A percentile compares a stretch with the other conserved stretches of the same genome.
phyloP scores from a whole-genome alignment of 148 eudicot genomes.

The Rhododendron ovatum region DNA sequence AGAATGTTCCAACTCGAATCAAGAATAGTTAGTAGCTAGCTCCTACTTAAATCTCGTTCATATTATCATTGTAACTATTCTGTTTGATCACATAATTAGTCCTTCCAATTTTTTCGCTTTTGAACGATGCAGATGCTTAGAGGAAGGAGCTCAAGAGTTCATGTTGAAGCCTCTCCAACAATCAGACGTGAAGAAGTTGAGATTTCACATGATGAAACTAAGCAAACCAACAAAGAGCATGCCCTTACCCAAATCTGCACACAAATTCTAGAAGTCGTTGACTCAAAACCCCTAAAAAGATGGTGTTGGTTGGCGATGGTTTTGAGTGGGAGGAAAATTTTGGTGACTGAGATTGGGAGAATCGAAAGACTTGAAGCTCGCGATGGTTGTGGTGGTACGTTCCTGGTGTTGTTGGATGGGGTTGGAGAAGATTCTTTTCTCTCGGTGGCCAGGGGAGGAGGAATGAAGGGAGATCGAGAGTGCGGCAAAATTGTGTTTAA shows the following conservation, averaged over 20 bases:
- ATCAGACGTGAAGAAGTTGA: conserved; percentile 24
- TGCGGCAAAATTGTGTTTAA: background rate
- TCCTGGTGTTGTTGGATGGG: background rate
- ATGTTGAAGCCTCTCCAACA: conserved; percentile 28
- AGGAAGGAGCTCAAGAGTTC: conserved; percentile 31
- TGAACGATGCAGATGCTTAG: conserved; percentile 17
- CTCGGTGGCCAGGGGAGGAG: background rate
- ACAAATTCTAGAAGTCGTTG: background rate
- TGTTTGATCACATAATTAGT: too few species aligned
- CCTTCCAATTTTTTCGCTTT: background rate
- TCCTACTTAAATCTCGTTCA: background rate
- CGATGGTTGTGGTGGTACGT: background rate
- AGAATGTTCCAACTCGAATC: conserved; percentile 26
- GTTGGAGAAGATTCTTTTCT: background rate
- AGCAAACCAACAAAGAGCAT: background rate
- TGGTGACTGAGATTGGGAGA: background rate
- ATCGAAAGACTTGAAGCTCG: background rate
- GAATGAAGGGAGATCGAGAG: background rate
- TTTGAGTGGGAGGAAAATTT: background rate
- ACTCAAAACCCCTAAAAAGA: background rate
- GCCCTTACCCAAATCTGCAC: background rate
- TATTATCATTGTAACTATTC: background rate
- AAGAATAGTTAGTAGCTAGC: conserved; percentile 15
- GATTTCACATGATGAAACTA: conserved; percentile 22
- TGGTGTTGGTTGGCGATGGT: background rate